phyloP scores from a whole-genome alignment of 352 stramenopile species.

The Aphanomyces euteiches region DNA sequence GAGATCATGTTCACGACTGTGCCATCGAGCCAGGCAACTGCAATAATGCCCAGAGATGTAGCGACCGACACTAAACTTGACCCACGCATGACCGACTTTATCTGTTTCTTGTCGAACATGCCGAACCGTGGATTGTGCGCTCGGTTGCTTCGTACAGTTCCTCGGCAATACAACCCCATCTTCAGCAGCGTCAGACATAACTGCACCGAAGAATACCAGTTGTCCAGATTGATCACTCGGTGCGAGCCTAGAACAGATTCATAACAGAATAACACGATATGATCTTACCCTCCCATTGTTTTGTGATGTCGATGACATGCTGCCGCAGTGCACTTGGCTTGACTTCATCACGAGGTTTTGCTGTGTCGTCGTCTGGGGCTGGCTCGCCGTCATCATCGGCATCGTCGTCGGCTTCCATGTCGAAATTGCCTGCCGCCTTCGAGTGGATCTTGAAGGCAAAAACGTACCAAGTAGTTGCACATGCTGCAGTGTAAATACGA shows the following conservation, averaged over 20 bases:
- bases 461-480: not conserved
- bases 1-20: slow-evolving; percentile 2
- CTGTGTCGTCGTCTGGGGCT: not conserved
- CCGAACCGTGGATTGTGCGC: not conserved
- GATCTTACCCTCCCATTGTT: not conserved
- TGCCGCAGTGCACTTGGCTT: slow-evolving; percentile 6
- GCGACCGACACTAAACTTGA: slow-evolving; percentile 1
- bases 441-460: slow-evolving; percentile 3
- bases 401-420: not conserved
- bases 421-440: not conserved
- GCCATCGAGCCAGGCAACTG: not conserved
- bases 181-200: slow-evolving; percentile 1
- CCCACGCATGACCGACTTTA: not conserved
- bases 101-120: slow-evolving; percentile 10
- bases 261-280: not conserved
- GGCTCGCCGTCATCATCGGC: not conserved
- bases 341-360: not conserved
- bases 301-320: slow-evolving; percentile 1
- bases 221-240: not conserved
- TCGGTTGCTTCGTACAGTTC: slow-evolving; percentile 1
- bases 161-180: slow-evolving; percentile 6
- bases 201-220: slow-evolving; percentile 2
- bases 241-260: slow-evolving; percentile 1
- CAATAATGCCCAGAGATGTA: slow-evolving; percentile 7
- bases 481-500: not conserved